Evolutionary conservation across 345 rosid genomes (phyloP).

Genomic region (Salix dunnii): DNA sequence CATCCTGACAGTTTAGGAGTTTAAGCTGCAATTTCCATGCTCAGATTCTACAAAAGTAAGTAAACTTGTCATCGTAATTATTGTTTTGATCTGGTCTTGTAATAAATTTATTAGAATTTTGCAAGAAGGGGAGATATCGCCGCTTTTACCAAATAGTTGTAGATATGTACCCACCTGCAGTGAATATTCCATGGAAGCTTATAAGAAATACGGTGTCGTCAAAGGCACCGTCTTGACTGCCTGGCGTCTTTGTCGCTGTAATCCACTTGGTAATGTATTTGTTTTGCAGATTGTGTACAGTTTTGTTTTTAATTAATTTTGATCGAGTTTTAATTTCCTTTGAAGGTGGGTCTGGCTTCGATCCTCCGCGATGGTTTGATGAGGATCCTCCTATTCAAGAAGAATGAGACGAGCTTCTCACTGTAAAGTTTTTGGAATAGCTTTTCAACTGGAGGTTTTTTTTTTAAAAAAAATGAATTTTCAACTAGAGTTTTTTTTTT

Average conservation of each 20-base stretch:
- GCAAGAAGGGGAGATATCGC: constrained; percentile 82
- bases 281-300: not conserved
- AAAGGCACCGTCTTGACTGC: constrained; percentile 70
- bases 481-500: too few species aligned
- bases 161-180: constrained; percentile 84
- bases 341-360: constrained; percentile 77
- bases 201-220: constrained; percentile 74
- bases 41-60: constrained; percentile 72
- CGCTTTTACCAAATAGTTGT: constrained; percentile 71
- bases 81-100: not conserved
- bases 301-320: not conserved
- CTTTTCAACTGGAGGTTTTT: too few species aligned
- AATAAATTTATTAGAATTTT: not conserved
- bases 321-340: not conserved
- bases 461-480: too few species aligned
- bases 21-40: constrained; percentile 67
- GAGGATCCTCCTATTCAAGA: constrained; percentile 46
- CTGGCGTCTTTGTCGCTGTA: constrained; percentile 92
- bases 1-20: constrained; percentile 58
- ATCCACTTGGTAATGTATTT: constrained; percentile 62
- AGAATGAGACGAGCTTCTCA: constrained; percentile 24
- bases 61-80: not conserved
- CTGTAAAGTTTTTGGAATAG: too few species aligned
- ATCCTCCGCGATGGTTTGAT: constrained; percentile 88
- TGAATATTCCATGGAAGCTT: constrained; percentile 90